These are phyloP conservation scores for Tetrastigma voinierianum DNA, from an alignment of 164 flowering plant species.

Conservation along the genomic window DNA sequence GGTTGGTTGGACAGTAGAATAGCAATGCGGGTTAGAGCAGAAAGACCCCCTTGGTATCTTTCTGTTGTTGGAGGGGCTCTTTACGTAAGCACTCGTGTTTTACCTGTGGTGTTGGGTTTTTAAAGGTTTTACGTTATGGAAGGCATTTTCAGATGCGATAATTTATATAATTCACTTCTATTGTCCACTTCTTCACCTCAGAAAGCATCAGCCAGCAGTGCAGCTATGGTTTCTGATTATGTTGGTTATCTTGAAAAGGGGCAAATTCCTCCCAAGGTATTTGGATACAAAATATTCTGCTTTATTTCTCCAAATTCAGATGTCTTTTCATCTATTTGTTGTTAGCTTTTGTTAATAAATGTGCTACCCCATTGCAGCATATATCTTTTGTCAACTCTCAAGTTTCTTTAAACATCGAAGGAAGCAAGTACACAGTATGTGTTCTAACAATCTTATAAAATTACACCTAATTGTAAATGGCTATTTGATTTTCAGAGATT, in stretches of 20 bases:
- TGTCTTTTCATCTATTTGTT: not conserved
- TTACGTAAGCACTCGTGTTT: constrained; percentile 56
- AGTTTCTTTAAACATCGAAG: constrained; percentile 95
- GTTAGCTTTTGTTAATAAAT: not conserved
- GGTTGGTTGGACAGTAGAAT: constrained; percentile 99
- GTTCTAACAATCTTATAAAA: not conserved
- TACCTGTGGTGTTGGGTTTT: not conserved
- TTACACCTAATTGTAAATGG: not conserved
- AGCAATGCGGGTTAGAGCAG: constrained; percentile 99
- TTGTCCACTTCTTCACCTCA: constrained; percentile 24
- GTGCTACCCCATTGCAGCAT: constrained; percentile 57
- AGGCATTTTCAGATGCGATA: not conserved
- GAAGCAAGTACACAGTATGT: constrained; percentile 93
- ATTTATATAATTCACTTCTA: not conserved
- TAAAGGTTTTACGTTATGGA: too few species aligned
- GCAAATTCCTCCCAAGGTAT: constrained; percentile 99
- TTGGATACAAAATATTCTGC: not conserved
- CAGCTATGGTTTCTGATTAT: constrained; percentile 94
- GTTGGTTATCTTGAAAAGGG: constrained; percentile 98
- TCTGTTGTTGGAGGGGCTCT: constrained; percentile 99
- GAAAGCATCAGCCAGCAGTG: constrained; percentile 97
- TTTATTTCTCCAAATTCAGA: not conserved
- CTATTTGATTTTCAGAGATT: not conserved
- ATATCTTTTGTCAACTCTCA: constrained; percentile 90
- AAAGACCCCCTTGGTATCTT: constrained; percentile 99